These are phyloP conservation scores for Trichocladium antarcticum DNA, from an alignment of 495 filamentous ascomycete species.

Conservation along the genomic window DNA sequence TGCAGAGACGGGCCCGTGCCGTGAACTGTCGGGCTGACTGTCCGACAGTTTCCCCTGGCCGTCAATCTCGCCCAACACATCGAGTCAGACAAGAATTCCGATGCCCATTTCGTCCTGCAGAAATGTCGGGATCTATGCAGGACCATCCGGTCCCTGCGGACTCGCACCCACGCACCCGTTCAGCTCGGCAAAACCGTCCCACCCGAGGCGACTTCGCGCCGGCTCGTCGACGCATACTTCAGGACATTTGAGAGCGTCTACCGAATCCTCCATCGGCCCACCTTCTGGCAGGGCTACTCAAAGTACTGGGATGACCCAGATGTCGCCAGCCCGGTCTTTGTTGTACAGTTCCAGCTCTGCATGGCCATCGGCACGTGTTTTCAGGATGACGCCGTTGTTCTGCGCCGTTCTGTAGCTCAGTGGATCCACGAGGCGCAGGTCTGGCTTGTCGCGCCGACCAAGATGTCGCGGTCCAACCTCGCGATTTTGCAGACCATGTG, in stretches of 20 bases:
- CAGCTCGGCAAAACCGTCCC: constrained; percentile 28
- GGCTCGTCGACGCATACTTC: constrained; percentile 43
- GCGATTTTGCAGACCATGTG: constrained; percentile 48
- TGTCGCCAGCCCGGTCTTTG: constrained; percentile 30
- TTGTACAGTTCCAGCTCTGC: constrained; percentile 52
- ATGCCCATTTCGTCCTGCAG: constrained; percentile 25
- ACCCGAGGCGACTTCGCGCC: constrained; percentile 32
- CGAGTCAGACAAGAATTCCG: constrained; percentile 30
- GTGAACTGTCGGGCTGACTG: constrained; percentile 10
- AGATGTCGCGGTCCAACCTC: constrained; percentile 46
- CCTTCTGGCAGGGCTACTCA: constrained; percentile 42
- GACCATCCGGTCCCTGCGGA: constrained; percentile 34
- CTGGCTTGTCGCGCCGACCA: constrained; percentile 46
- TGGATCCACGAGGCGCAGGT: constrained; percentile 55
- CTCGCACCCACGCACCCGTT: constrained; percentile 20
- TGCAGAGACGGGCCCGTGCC: too few species aligned
- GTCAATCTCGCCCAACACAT: constrained; percentile 29
- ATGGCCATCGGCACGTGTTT: constrained; percentile 50
- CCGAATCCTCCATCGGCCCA: constrained; percentile 42
- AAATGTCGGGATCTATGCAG: constrained; percentile 40
- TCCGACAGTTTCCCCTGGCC: constrained; percentile 35
- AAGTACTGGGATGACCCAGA: constrained; percentile 30
- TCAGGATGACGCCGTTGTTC: constrained; percentile 39
- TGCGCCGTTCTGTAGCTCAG: constrained; percentile 42
- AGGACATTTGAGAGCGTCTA: constrained; percentile 41